Conservation (phyloP, 495 filamentous ascomycete species). For the Aspergillus heteromorphus region DNA sequence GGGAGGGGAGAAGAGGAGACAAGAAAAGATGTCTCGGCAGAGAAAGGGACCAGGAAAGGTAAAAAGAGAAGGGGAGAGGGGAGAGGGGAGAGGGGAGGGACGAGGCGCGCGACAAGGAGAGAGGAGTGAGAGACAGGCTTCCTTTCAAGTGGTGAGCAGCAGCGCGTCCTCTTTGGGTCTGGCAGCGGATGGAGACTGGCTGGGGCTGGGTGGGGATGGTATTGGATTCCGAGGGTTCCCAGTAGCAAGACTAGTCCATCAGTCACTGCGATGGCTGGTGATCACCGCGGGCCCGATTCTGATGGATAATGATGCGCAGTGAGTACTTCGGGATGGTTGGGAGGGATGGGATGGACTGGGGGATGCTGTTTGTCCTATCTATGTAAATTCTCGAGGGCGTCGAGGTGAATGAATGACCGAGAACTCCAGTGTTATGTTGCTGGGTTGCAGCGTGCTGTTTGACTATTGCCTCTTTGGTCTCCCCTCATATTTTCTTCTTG, state of each 20-base stretch:
- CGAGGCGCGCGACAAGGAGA: not conserved
- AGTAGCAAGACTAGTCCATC: not conserved
- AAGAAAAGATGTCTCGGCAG: too few relatives aligned
- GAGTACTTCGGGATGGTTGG: not conserved
- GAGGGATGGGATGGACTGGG: not conserved
- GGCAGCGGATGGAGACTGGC: not conserved
- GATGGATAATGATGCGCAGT: not conserved
- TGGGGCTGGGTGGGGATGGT: not conserved
- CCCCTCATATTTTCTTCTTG: not conserved
- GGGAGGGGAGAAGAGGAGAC: not conserved
- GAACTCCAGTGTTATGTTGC: not conserved
- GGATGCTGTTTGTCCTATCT: too few relatives aligned
- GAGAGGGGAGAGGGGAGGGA: slow-evolving; percentile 9
- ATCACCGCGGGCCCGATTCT: not conserved
- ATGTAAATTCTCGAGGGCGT: not conserved
- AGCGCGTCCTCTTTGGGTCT: not conserved
- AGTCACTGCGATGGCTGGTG: not conserved
- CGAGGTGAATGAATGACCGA: not conserved
- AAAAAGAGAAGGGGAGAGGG: not conserved
- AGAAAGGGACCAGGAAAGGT: not conserved
- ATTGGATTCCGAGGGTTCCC: not conserved
- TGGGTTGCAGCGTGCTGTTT: not conserved
- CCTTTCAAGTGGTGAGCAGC: not conserved
- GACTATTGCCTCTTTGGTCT: not conserved
- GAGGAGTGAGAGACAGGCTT: slow-evolving; percentile 5